These are phyloP conservation scores for Linum trigynum DNA, from an alignment of 345 rosid species.

Conservation along the genomic window DNA sequence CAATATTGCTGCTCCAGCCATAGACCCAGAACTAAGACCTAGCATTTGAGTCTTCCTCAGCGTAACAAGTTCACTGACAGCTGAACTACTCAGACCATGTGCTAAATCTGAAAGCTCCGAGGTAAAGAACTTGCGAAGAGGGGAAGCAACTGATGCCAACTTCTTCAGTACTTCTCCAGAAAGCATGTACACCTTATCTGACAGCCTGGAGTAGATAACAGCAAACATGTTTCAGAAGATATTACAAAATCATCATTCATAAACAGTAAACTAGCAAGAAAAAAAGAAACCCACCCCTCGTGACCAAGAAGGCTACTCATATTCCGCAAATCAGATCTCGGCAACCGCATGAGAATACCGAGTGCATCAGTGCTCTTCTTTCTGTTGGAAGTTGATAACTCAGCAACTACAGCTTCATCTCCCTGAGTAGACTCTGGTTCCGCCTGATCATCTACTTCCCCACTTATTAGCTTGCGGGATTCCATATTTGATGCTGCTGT, in stretches of 20 bases:
- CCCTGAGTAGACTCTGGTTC: slow-evolving; percentile 32
- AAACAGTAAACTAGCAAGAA: background rate
- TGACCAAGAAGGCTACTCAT: slow-evolving; percentile 74
- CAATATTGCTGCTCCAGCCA: slow-evolving; percentile 87
- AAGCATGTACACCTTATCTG: slow-evolving; percentile 70
- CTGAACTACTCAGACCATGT: slow-evolving; percentile 66
- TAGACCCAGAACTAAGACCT: slow-evolving; percentile 75
- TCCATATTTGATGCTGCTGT: slow-evolving; percentile 67
- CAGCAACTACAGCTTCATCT: slow-evolving; percentile 29
- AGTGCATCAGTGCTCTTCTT: slow-evolving; percentile 34
- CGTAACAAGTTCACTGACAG: slow-evolving; percentile 67
- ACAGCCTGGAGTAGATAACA: slow-evolving; percentile 45
- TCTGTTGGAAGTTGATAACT: slow-evolving; percentile 34
- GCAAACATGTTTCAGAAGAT: slow-evolving; percentile 1
- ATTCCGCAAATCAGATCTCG: slow-evolving; percentile 65
- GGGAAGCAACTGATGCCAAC: slow-evolving; percentile 57
- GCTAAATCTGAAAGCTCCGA: slow-evolving; percentile 67
- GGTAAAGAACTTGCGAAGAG: slow-evolving; percentile 59
- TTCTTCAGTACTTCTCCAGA: slow-evolving; percentile 84
- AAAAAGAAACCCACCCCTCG: slow-evolving; percentile 50
- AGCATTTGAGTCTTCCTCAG: slow-evolving; percentile 67
- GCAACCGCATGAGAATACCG: slow-evolving; percentile 58
- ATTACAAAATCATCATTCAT: background rate
- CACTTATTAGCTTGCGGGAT: slow-evolving; percentile 27
- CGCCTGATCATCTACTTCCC: slow-evolving; percentile 38